These are phyloP conservation scores for Agrocybe praecox DNA, from an alignment of 768 basidiomycete genomes.

Conservation along the genomic window DNA sequence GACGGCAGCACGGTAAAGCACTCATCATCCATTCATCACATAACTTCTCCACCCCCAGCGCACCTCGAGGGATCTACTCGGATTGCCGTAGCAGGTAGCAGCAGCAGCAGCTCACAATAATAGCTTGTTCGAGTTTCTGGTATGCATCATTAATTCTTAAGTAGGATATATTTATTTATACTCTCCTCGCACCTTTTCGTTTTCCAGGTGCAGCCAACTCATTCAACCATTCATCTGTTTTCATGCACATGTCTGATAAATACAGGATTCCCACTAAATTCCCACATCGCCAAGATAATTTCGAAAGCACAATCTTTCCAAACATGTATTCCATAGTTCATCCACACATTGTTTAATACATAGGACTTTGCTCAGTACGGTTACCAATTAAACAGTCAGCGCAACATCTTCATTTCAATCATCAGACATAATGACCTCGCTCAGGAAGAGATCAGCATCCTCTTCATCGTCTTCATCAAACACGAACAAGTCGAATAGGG, in stretches of 20 bases:
- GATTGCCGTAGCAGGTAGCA: too few species aligned
- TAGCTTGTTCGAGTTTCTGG: too few species aligned
- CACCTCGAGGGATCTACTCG: background rate
- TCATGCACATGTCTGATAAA: too few species aligned
- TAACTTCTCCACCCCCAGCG: background rate
- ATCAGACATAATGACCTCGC: slow-evolving; percentile 9
- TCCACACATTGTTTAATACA: background rate
- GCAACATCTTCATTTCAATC: background rate
- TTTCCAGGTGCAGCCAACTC: background rate
- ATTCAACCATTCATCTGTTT: too few species aligned
- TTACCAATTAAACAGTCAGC: background rate
- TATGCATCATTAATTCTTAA: too few species aligned
- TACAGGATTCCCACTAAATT: too few species aligned
- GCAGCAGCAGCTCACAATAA: too few species aligned
- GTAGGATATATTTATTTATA: too few species aligned
- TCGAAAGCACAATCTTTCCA: too few species aligned
- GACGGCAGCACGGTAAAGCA: background rate
- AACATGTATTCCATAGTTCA: background rate
- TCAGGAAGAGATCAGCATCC: slow-evolving; percentile 2
- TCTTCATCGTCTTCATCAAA: slow-evolving; percentile 7
- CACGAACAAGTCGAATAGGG: slow-evolving; percentile 24
- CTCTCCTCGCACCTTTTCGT: too few species aligned
- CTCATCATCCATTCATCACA: background rate
- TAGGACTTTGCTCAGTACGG: background rate
- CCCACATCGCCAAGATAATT: too few species aligned